phyloP scores from a whole-genome alignment of 2,329 filamentous ascomycete genomes.

The Colletotrichum lini region DNA sequence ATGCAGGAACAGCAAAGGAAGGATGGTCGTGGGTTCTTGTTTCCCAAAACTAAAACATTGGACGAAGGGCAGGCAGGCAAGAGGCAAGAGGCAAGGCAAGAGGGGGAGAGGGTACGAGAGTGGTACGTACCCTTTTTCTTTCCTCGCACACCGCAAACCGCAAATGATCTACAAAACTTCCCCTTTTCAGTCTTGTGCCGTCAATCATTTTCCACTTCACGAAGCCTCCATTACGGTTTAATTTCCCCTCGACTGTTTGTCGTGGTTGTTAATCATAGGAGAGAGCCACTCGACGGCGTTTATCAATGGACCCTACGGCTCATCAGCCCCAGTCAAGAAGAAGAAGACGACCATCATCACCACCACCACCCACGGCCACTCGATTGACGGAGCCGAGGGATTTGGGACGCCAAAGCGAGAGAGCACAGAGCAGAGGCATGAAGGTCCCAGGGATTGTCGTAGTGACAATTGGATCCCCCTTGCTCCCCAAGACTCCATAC shows the following conservation, averaged over 20 bases:
- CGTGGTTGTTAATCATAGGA: slow-evolving; percentile 21
- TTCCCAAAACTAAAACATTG: slow-evolving; percentile 27
- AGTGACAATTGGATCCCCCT: neutral
- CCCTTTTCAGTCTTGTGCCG: slow-evolving; percentile 26
- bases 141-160: slow-evolving; percentile 5
- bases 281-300: slow-evolving; percentile 26
- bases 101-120: neutral
- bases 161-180: slow-evolving; percentile 31
- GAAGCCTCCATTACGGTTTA: slow-evolving; percentile 30
- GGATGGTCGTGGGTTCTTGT: slow-evolving; percentile 17
- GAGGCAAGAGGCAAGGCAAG: neutral
- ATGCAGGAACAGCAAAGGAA: slow-evolving; percentile 36
- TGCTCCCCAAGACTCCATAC: slow-evolving; percentile 3
- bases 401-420: neutral
- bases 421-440: neutral
- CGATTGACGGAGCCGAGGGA: neutral
- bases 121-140: neutral
- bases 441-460: neutral
- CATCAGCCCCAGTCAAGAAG: slow-evolving; percentile 13
- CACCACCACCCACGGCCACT: slow-evolving; percentile 1
- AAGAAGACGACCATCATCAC: neutral
- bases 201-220: slow-evolving; percentile 35
- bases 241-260: slow-evolving; percentile 28
- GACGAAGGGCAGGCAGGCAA: neutral
- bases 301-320: slow-evolving; percentile 22